Base-by-base conservation (phyloP, 2,329 filamentous ascomycete species). In the Colletotrichum tabaci region DNA sequence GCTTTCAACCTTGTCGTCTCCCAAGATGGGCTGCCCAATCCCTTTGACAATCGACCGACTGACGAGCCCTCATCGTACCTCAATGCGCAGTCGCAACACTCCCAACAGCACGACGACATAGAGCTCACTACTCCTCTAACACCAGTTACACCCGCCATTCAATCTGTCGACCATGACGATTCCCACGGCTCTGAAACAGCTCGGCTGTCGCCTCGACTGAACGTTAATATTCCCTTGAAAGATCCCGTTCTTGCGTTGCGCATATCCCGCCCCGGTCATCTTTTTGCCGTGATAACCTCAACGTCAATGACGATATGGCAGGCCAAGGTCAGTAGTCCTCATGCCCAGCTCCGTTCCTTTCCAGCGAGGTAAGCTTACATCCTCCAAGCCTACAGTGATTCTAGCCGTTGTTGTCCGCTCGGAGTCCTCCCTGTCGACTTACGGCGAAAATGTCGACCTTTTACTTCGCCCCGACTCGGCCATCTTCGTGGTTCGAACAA, bases 221-320 rank as follows among this genome's bases (percentile, higher is more conserved):
- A 76, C 74, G 74, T 76, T 52, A 72, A 77, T 62, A 83, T 87
- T 74, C 87, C 85, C 21, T 79, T 82, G 56, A 89, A 86, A 78
- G 92, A 93, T 79, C 89, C 88, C 26, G 90, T 98, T 66, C 84
- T 94, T 73, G 93, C 93, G 8, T 85, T 98, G 65, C 90, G 91
- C 74, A 89, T 95, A 50, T 93, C 95, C 2, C 90, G 95, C 55
- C 92, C 89, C 67, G 95, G 95, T 50, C 92, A 95, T 77, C 84
- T 90, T 73, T 98, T 99, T 82, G 94, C 94, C 62, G 94, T 94
- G 57, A 94, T 98, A 78, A 98, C 96, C 0, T 85, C 89, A 6
- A 93, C 93, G 2, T 93, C 93, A 15, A 90, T 99, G 80, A 94
- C 93, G n/a, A 88, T 99, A 75, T 99, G 96, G 96, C 96, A 99